phyloP scores from a whole-genome alignment of 768 basidiomycete species.

The Crassisporium funariophilum region DNA sequence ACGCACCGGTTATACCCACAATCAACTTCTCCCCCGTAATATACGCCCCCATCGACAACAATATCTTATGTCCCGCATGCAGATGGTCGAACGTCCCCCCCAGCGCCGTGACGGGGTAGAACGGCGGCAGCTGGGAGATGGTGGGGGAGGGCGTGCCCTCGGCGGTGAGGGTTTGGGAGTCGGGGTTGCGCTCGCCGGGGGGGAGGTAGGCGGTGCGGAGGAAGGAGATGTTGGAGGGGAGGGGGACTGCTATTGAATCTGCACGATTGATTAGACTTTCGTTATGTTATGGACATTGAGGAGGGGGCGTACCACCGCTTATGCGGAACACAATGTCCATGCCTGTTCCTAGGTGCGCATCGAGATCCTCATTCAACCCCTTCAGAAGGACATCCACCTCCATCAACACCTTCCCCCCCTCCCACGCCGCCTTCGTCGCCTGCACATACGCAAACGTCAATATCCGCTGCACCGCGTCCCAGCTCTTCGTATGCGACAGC shows the following conservation, averaged over 20 bases:
- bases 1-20: slow-evolving; percentile 82
- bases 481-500: slow-evolving; percentile 50
- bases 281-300: slow-evolving; percentile 1
- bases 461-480: slow-evolving; percentile 72
- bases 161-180: slow-evolving; percentile 16
- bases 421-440: slow-evolving; percentile 75
- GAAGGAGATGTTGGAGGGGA: slow-evolving; percentile 44
- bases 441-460: slow-evolving; percentile 86
- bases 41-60: slow-evolving; percentile 90
- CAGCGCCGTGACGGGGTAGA: slow-evolving; percentile 74
- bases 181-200: slow-evolving; percentile 25
- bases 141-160: slow-evolving; percentile 11
- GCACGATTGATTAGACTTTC: slow-evolving; percentile 3
- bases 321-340: slow-evolving; percentile 52
- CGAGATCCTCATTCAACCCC: slow-evolving; percentile 49
- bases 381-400: slow-evolving; percentile 77
- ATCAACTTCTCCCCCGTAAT: slow-evolving; percentile 80
- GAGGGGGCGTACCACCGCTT: slow-evolving; percentile 41
- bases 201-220: slow-evolving; percentile 41
- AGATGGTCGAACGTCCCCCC: slow-evolving; percentile 99
- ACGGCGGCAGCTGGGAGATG: slow-evolving; percentile 21
- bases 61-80: slow-evolving; percentile 95
- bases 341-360: slow-evolving; percentile 42
- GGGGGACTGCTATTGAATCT: slow-evolving; percentile 43
- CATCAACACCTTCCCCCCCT: slow-evolving; percentile 68